Evolutionary conservation across 1,284 basidiomycete species (phyloP).

Genomic region (Sparassis latifolia): DNA sequence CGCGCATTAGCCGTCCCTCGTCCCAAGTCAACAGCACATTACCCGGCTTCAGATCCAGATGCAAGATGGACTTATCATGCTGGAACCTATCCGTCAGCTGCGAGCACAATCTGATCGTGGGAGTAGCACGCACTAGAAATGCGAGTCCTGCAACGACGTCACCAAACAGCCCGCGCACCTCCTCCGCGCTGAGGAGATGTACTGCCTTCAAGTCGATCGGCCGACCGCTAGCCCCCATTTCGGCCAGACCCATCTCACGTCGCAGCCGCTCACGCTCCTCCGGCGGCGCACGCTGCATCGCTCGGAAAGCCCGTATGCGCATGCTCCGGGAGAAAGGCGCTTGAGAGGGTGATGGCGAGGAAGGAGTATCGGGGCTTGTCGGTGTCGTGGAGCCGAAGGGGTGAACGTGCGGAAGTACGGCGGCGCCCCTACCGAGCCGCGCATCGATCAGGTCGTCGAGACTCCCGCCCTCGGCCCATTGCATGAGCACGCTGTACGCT

Average conservation of each 20-base stretch:
- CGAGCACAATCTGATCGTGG: too few species aligned
- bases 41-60: conserved; percentile 89
- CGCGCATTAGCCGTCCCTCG: conserved; percentile 76
- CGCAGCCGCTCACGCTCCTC: conserved; percentile 58
- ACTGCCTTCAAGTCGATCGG: conserved; percentile 55
- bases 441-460: conserved; percentile 82
- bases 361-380: not conserved
- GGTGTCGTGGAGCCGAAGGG: conserved; percentile 12
- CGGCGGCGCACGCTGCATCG: conserved; percentile 54
- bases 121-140: conserved; percentile 61
- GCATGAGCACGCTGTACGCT: conserved; percentile 74
- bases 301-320: conserved; percentile 70
- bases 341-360: conserved; percentile 16
- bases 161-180: conserved; percentile 69
- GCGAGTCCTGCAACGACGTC: conserved; percentile 76
- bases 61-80: conserved; percentile 83
- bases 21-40: conserved; percentile 93
- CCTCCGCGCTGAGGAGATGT: conserved; percentile 75
- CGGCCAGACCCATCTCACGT: conserved; percentile 36
- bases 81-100: conserved; percentile 22
- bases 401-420: conserved; percentile 4
- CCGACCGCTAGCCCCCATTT: conserved; percentile 10
- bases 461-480: conserved; percentile 83
- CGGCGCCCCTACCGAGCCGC: conserved; percentile 45
- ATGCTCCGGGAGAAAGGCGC: conserved; percentile 50